These are phyloP conservation scores for Neopestalotiopsis rosae DNA, from an alignment of 2,329 filamentous ascomycete genomes.

Conservation along the genomic window DNA sequence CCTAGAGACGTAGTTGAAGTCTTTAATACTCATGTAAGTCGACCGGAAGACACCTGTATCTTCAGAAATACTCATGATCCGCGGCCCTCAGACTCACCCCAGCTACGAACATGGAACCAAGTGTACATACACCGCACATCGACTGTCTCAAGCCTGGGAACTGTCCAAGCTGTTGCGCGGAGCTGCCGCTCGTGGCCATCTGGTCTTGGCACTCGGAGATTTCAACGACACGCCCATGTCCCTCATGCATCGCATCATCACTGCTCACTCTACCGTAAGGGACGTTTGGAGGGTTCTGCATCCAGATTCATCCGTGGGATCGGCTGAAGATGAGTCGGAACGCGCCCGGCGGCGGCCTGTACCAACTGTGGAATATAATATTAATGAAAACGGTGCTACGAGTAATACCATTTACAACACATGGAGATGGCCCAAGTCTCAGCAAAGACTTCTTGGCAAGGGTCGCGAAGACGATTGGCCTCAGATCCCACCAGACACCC, in stretches of 20 bases:
- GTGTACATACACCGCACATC: conserved; percentile 89
- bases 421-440: conserved; percentile 83
- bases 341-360: conserved; percentile 67
- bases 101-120: conserved; percentile 81
- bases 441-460: conserved; percentile 70
- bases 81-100: conserved; percentile 68
- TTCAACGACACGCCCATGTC: conserved; percentile 96
- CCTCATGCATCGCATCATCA: conserved; percentile 82
- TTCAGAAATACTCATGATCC: neutral
- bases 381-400: conserved; percentile 82
- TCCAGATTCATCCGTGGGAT: conserved; percentile 82
- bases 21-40: conserved; percentile 83
- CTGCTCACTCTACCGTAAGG: conserved; percentile 74
- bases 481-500: conserved; percentile 65
- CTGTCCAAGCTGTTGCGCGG: conserved; percentile 86
- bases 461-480: conserved; percentile 59
- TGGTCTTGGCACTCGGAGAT: conserved; percentile 87
- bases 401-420: conserved; percentile 89
- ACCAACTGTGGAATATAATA: conserved; percentile 79
- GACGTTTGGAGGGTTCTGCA: conserved; percentile 88
- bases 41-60: neutral
- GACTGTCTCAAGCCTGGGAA: conserved; percentile 93
- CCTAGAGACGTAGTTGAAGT: conserved; percentile 78
- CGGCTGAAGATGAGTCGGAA: conserved; percentile 71
- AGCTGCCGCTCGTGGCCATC: conserved; percentile 78